phyloP scores from a whole-genome alignment of 2,329 filamentous ascomycete genomes.

The Colletotrichum brevisporum region DNA sequence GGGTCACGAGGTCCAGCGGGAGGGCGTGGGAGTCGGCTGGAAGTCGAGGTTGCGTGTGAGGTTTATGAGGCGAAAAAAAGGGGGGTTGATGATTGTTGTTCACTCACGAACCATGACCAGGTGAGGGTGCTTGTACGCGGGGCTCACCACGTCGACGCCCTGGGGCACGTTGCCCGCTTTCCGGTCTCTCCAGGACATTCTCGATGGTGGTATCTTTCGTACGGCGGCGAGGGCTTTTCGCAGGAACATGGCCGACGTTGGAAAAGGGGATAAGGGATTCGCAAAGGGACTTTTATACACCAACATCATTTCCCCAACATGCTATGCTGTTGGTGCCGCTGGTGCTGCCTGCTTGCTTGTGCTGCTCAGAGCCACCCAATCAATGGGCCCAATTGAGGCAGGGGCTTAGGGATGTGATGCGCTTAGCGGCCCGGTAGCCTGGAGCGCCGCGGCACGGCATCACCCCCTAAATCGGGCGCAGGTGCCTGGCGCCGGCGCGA shows the following conservation, averaged over 20 bases:
- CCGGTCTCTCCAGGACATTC: neutral
- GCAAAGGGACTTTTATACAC: neutral
- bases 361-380: neutral
- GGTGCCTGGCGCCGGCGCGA: neutral
- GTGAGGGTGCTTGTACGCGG: conserved; percentile 23
- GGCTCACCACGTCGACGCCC: conserved; percentile 21
- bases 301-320: neutral
- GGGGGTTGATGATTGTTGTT: neutral
- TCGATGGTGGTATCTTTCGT: neutral
- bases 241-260: neutral
- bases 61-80: neutral
- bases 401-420: too few relatives aligned
- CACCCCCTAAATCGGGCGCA: neutral
- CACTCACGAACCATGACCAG: conserved; percentile 26
- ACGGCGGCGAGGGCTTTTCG: neutral
- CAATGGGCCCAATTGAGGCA: neutral
- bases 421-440: neutral
- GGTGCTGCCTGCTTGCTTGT: neutral
- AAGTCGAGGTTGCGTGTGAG: too few relatives aligned
- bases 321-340: neutral
- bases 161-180: neutral
- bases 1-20: neutral
- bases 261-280: neutral
- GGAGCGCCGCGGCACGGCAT: neutral
- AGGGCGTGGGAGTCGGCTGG: conserved; percentile 7